These are phyloP conservation scores for Glebionis coronaria DNA, from an alignment of 129 eudicot species.

Conservation along the genomic window DNA sequence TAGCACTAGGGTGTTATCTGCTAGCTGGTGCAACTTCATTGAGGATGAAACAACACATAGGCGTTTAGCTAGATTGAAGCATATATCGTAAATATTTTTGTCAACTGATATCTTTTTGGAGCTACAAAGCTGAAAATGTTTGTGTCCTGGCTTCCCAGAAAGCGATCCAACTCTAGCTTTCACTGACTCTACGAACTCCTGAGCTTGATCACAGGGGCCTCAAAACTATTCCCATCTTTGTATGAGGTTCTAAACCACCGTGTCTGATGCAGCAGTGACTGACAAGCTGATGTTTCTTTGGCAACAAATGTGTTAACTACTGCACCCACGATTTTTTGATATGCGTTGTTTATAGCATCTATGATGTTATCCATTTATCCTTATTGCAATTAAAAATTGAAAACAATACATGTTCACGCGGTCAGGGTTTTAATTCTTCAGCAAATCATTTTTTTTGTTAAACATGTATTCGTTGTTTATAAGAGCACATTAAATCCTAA, in stretches of 20 bases:
- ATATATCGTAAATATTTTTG: too few relatives aligned
- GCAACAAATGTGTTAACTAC: slow-evolving; percentile 61
- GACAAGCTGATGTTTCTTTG: slow-evolving; percentile 57
- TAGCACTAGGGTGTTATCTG: slow-evolving; percentile 32
- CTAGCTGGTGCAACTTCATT: too few relatives aligned
- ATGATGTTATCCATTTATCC: slow-evolving; percentile 69
- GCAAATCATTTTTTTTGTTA: too few relatives aligned
- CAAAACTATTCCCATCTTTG: slow-evolving; percentile 78
- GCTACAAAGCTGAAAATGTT: too few relatives aligned
- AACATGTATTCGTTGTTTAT: too few relatives aligned
- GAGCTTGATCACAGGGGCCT: slow-evolving; percentile 89
- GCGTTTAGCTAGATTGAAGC: too few relatives aligned
- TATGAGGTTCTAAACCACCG: slow-evolving; percentile 76
- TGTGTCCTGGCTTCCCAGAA: slow-evolving; percentile 58
- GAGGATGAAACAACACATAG: too few relatives aligned
- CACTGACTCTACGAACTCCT: slow-evolving; percentile 86
- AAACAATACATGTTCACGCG: too few relatives aligned
- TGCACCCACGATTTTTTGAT: slow-evolving; percentile 63
- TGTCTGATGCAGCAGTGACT: slow-evolving; percentile 67
- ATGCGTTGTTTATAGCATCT: slow-evolving; percentile 64
- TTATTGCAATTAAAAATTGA: too few relatives aligned
- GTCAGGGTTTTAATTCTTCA: too few relatives aligned
- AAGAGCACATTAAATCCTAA: too few relatives aligned
- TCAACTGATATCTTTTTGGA: too few relatives aligned
- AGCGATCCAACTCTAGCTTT: slow-evolving; percentile 78